phyloP scores from a whole-genome alignment of 768 basidiomycete species.

The Pulveroboletus ravenelii region DNA sequence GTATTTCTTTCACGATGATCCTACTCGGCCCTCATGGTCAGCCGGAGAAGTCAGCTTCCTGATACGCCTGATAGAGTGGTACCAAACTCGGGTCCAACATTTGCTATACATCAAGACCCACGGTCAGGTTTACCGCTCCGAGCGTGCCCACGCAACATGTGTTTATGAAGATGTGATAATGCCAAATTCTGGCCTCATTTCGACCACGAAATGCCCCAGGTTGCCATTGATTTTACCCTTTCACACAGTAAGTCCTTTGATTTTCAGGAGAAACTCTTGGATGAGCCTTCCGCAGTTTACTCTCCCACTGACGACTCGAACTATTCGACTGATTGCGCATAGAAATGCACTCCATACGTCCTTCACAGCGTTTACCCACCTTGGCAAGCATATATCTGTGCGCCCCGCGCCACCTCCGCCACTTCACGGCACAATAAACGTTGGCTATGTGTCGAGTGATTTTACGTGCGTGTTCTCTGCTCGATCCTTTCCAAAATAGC shows the following conservation, averaged over 20 bases:
- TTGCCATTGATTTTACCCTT: conserved; percentile 45
- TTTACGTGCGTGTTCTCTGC: conserved; percentile 33
- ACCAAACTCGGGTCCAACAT: conserved; percentile 39
- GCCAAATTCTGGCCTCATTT: conserved; percentile 18
- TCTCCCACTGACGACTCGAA: conserved; percentile 38
- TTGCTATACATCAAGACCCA: conserved; percentile 38
- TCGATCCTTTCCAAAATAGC: neutral
- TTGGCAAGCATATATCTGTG: conserved; percentile 24
- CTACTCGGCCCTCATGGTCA: conserved; percentile 14
- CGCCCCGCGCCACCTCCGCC: conserved; percentile 43
- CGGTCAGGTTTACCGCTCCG: conserved; percentile 25
- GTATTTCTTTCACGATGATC: conserved; percentile 25
- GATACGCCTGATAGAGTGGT: conserved; percentile 42
- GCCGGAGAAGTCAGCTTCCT: conserved; percentile 42
- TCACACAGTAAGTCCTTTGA: conserved; percentile 36
- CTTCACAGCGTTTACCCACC: conserved; percentile 36
- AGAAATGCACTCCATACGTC: conserved; percentile 44
- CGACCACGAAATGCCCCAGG: conserved; percentile 26
- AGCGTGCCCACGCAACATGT: conserved; percentile 5
- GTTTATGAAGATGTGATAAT: conserved; percentile 8
- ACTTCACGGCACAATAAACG: conserved; percentile 35
- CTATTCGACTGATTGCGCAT: conserved; percentile 43
- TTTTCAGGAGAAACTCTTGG: neutral
- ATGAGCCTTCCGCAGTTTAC: conserved; percentile 37
- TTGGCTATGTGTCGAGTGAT: conserved; percentile 48